These are phyloP conservation scores for Colletotrichum eremochloae DNA, from an alignment of 2,329 filamentous ascomycete genomes.

Conservation along the genomic window DNA sequence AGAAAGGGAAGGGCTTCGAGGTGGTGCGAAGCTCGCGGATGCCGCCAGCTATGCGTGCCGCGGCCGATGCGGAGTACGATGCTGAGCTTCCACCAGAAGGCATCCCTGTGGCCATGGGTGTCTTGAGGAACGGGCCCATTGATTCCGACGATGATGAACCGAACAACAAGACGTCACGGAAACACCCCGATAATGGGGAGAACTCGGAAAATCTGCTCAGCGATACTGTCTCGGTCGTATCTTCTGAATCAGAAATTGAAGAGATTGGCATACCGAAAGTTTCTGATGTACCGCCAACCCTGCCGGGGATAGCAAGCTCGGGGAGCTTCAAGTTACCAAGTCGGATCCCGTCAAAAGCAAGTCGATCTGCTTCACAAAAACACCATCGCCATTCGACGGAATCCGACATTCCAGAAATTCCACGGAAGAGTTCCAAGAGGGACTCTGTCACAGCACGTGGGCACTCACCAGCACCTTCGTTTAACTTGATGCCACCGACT, in stretches of 20 bases:
- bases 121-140: conserved; percentile 71
- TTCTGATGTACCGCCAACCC: conserved; percentile 64
- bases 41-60: conserved; percentile 78
- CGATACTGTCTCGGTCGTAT: conserved; percentile 57
- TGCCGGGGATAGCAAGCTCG: conserved; percentile 72
- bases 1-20: conserved; percentile 96
- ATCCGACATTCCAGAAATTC: conserved; percentile 68
- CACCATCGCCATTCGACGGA: conserved; percentile 51
- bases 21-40: conserved; percentile 92
- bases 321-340: conserved; percentile 74
- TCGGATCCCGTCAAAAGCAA: conserved; percentile 71
- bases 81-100: conserved; percentile 77
- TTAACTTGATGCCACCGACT: conserved; percentile 48
- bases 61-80: conserved; percentile 65
- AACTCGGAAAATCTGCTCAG: conserved; percentile 56
- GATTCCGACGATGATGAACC: conserved; percentile 72
- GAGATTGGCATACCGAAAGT: conserved; percentile 57
- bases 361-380: conserved; percentile 54
- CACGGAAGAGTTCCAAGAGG: conserved; percentile 80
- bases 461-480: conserved; percentile 51
- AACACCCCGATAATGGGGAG: conserved; percentile 40
- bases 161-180: conserved; percentile 47
- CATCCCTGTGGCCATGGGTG: conserved; percentile 74
- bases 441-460: conserved; percentile 59
- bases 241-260: conserved; percentile 58